These are phyloP conservation scores for Dactylonectria estremocensis DNA, from an alignment of 2,329 filamentous ascomycete species.

Conservation along the genomic window DNA sequence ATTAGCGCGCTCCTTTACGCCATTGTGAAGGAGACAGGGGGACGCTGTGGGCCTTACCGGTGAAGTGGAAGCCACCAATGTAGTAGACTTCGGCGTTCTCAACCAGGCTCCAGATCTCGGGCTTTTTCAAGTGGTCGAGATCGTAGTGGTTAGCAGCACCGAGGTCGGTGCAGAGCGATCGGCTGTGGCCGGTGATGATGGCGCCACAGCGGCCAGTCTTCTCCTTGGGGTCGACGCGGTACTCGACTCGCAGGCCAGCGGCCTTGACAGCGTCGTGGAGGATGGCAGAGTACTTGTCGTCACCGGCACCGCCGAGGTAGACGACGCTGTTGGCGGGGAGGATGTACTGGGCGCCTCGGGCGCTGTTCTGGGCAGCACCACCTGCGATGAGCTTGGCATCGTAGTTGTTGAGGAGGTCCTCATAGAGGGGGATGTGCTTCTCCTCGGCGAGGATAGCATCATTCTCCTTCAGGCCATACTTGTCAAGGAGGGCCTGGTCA, in stretches of 20 bases:
- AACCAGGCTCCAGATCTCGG: constrained; percentile 92
- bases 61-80: constrained; percentile 97
- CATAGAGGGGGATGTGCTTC: constrained; percentile 91
- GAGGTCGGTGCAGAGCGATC: constrained; percentile 94
- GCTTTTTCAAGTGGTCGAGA: constrained; percentile 90
- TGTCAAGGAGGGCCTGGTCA: constrained; percentile 86
- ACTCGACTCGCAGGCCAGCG: constrained; percentile 93
- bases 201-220: constrained; percentile 96
- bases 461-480: constrained; percentile 95
- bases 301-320: constrained; percentile 93
- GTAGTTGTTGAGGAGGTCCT: constrained; percentile 93
- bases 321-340: constrained; percentile 91
- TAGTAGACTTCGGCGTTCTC: constrained; percentile 92
- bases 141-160: constrained; percentile 98
- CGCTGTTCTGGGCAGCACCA: constrained; percentile 97
- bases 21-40: neutral
- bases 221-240: constrained; percentile 87
- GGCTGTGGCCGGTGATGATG: constrained; percentile 96
- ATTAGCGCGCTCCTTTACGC: constrained; percentile 25
- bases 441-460: constrained; percentile 97
- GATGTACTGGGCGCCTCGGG: constrained; percentile 96
- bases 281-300: constrained; percentile 95
- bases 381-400: constrained; percentile 96
- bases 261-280: constrained; percentile 88
- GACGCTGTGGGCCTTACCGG: constrained; percentile 60